Conservation (phyloP, 495 filamentous ascomycete genomes). For the Aeminium ludgeri region DNA sequence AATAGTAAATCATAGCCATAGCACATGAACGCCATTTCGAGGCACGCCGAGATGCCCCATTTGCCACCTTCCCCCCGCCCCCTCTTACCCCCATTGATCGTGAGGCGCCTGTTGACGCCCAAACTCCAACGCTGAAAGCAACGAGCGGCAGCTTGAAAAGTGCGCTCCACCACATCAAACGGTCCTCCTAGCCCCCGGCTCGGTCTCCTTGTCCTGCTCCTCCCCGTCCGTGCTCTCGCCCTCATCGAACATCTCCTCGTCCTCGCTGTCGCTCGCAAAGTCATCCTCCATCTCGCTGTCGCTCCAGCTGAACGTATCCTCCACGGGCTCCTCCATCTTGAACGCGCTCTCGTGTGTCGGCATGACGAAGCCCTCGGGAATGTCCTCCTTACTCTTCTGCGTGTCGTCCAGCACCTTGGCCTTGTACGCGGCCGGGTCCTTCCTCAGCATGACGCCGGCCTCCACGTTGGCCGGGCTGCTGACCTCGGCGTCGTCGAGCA, state of each 20-base stretch:
- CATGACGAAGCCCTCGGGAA: conserved; percentile 72
- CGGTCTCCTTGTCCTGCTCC: conserved; percentile 20
- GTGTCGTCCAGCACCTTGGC: conserved; percentile 50
- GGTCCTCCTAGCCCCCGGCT: neutral
- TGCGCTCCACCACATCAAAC: neutral
- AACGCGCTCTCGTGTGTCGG: conserved; percentile 49
- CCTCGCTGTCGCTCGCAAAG: conserved; percentile 58
- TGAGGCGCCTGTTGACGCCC: too few relatives aligned
- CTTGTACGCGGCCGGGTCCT: conserved; percentile 50
- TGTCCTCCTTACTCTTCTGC: conserved; percentile 54
- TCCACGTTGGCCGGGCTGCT: conserved; percentile 91
- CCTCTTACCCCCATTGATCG: too few relatives aligned
- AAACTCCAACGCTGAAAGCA: conserved; percentile 13
- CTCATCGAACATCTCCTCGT: conserved; percentile 24
- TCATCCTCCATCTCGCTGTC: conserved; percentile 58
- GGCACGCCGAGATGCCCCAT: too few relatives aligned
- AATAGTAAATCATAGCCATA: too few relatives aligned
- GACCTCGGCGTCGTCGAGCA: conserved; percentile 87
- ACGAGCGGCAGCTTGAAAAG: neutral
- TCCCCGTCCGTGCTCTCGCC: conserved; percentile 15
- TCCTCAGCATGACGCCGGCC: conserved; percentile 70
- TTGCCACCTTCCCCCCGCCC: too few relatives aligned
- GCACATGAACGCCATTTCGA: conserved; percentile 3
- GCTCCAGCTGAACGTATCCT: conserved; percentile 60
- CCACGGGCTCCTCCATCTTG: conserved; percentile 46